A percentile compares a stretch with the other conserved stretches of the same genome.
These are phyloP conservation scores for Sonneratia caseolaris DNA, from an alignment of 345 rosid genomes.

Conservation along the genomic window DNA sequence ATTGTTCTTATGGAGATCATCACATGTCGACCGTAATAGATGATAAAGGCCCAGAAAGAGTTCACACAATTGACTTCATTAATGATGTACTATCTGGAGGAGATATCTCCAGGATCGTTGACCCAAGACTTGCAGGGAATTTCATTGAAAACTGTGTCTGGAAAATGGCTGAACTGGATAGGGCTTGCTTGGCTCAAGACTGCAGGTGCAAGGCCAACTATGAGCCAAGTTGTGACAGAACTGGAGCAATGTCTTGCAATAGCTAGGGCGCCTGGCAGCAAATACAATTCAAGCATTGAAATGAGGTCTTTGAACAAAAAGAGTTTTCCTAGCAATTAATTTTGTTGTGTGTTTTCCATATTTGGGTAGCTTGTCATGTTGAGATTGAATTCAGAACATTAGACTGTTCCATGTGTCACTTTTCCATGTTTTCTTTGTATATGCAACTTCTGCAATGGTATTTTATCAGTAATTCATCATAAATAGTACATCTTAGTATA, in stretches of 20 bases:
- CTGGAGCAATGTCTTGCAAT: not conserved
- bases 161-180: not conserved
- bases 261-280: not conserved
- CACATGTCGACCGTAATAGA: not conserved
- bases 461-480: not conserved
- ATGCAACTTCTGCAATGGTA: too few species aligned
- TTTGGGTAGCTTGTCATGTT: not conserved
- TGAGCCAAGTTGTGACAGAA: not conserved
- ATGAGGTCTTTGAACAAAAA: too few species aligned
- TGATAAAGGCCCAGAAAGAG: not conserved
- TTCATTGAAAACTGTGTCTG: not conserved
- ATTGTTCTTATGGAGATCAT: not conserved
- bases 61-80: not conserved
- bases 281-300: not conserved
- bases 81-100: not conserved
- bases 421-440: not conserved
- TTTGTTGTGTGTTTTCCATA: not conserved
- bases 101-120: not conserved
- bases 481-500: not conserved
- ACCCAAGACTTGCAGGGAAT: not conserved
- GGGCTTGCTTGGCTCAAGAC: not conserved
- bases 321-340: too few species aligned
- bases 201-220: not conserved
- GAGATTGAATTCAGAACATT: not conserved
- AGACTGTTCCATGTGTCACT: not conserved